phyloP scores from a whole-genome alignment of 2,329 filamentous ascomycete genomes.

The Claviceps digitariae region DNA sequence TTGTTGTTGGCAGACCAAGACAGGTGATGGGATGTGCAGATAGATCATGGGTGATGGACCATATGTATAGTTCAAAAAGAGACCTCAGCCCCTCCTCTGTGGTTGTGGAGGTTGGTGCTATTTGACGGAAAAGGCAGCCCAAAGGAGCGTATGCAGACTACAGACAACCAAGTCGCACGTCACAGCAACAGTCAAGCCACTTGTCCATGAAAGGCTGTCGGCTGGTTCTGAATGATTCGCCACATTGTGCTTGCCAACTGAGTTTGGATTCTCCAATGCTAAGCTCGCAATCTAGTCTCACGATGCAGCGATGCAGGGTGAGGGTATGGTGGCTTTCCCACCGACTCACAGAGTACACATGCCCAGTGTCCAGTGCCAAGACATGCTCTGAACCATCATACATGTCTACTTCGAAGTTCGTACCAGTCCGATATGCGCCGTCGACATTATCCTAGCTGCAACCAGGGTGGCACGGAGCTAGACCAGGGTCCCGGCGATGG shows the following conservation, averaged over 20 bases:
- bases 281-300: constrained; percentile 3
- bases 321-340: constrained; percentile 4
- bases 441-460: constrained; percentile 8
- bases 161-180: background rate
- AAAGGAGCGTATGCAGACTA: constrained; percentile 4
- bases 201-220: constrained; percentile 1
- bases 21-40: constrained; percentile 11
- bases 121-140: constrained; percentile 10
- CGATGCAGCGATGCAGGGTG: constrained; percentile 4
- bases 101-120: constrained; percentile 18
- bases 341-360: background rate
- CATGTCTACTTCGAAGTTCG: background rate
- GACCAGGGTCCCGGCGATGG: background rate
- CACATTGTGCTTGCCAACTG: constrained; percentile 1
- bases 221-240: background rate
- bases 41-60: constrained; percentile 11
- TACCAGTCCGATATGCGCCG: constrained; percentile 7
- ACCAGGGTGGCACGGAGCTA: constrained; percentile 1
- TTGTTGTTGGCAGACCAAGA: constrained; percentile 14
- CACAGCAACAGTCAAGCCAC: background rate
- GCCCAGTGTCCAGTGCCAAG: background rate
- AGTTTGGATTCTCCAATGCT: constrained; percentile 2
- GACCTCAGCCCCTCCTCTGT: constrained; percentile 11
- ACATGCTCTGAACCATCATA: background rate
- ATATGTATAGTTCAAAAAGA: constrained; percentile 10